Evolutionary conservation across 805 yeast species (phyloP).

Genomic region (Monosporozyma solicola): DNA sequence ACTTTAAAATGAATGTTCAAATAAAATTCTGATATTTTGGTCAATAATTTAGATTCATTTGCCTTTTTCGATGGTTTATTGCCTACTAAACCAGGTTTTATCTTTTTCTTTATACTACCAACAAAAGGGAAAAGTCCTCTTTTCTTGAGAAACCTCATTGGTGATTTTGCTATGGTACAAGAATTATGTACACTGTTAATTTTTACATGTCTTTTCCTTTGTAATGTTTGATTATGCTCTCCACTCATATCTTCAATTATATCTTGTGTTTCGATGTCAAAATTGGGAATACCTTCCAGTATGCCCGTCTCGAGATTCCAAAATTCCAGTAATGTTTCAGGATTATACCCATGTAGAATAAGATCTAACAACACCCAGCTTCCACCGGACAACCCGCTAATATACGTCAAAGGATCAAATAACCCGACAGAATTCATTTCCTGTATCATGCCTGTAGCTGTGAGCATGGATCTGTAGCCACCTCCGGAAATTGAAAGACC

Average conservation of each 20-base stretch:
- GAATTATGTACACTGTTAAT: background rate
- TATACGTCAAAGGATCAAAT: conserved; percentile 45
- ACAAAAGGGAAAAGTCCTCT: background rate
- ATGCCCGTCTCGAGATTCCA: conserved; percentile 42
- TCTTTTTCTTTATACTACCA: conserved; percentile 7
- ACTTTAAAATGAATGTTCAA: conserved; percentile 46
- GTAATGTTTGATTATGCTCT: background rate
- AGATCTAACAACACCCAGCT: conserved; percentile 56
- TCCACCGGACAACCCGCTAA: conserved; percentile 66
- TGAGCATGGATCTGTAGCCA: conserved; percentile 32
- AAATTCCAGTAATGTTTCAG: conserved; percentile 23
- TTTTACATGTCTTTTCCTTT: background rate
- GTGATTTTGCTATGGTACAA: background rate
- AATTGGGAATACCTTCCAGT: conserved; percentile 48
- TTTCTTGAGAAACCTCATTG: background rate
- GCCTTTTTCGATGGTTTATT: conserved; percentile 5
- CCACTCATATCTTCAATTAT: conserved; percentile 12
- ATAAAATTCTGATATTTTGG: conserved; percentile 38
- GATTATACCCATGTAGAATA: conserved; percentile 32
- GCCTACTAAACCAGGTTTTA: conserved; percentile 11
- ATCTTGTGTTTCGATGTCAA: conserved; percentile 32
- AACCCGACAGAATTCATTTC: conserved; percentile 33
- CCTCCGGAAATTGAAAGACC: conserved; percentile 33
- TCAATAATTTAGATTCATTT: conserved; percentile 12
- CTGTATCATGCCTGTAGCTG: conserved; percentile 26